Percentiles rank a stretch among this genome's conserved stretches.
Evolutionary conservation across 129 eudicot genomes (phyloP).

Genomic region (Heracleum sosnowskyi): DNA sequence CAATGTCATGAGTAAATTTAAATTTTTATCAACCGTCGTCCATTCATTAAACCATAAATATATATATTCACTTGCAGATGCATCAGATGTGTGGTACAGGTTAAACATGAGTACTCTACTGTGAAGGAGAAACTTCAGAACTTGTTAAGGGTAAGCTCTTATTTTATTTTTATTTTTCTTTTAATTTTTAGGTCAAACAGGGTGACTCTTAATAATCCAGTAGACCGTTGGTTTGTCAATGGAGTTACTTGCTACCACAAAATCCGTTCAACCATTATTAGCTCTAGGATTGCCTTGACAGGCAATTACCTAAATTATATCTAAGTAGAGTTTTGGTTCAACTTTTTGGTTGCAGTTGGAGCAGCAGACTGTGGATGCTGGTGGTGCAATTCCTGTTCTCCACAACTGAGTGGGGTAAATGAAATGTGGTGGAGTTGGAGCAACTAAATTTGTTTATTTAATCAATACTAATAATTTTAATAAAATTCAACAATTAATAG

Average conservation of each 20-base stretch:
- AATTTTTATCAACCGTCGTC: neutral
- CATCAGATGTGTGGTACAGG: constrained; percentile 51
- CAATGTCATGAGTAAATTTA: neutral
- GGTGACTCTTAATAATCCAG: too few species aligned
- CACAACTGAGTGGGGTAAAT: neutral
- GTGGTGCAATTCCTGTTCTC: constrained; percentile 57
- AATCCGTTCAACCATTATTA: too few species aligned
- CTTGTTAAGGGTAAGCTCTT: constrained; percentile 18
- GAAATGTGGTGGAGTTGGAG: neutral
- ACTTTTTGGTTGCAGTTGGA: constrained; percentile 44
- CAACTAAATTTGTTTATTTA: too few species aligned
- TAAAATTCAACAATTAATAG: too few species aligned
- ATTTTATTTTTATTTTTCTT: neutral
- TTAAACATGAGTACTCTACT: constrained; percentile 57
- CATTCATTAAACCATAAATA: neutral
- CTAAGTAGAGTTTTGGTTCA: neutral
- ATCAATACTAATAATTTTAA: too few species aligned
- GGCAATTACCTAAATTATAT: too few species aligned
- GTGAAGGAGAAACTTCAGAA: constrained; percentile 73
- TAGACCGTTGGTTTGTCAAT: too few species aligned
- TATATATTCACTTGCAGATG: constrained; percentile 37
- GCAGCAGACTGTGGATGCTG: constrained; percentile 69
- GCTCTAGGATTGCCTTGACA: too few species aligned
- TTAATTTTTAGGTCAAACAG: too few species aligned
- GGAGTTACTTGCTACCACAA: too few species aligned